Evolutionary conservation across 179 eudicot genomes (phyloP).

Genomic region (Spinacia oleracea): DNA sequence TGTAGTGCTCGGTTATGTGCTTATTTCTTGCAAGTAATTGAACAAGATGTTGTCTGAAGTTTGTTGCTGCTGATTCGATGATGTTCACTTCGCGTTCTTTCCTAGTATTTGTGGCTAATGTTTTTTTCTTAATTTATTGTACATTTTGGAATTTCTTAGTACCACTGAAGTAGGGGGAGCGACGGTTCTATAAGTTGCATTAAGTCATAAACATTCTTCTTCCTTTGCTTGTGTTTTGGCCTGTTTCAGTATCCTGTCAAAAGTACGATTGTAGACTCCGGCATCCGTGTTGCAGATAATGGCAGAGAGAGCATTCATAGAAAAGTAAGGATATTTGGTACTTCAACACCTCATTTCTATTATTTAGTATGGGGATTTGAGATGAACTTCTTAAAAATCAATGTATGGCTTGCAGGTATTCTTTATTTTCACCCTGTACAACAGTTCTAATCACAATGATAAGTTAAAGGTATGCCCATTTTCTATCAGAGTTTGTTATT

Average conservation of each 20-base stretch:
- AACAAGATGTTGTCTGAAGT: neutral
- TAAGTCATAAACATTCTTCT: neutral
- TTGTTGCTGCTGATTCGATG: neutral
- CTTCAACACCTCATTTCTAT: neutral
- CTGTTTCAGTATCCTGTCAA: constrained; percentile 45
- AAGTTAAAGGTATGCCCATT: constrained; percentile 51
- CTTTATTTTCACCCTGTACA: constrained; percentile 60
- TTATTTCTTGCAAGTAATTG: neutral
- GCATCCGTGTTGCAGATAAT: constrained; percentile 54
- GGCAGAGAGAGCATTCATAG: constrained; percentile 57
- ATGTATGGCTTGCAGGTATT: constrained; percentile 45
- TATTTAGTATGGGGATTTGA: neutral
- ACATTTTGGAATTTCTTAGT: neutral
- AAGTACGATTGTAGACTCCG: constrained; percentile 50
- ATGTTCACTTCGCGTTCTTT: neutral
- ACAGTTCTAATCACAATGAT: constrained; percentile 56
- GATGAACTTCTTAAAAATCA: neutral
- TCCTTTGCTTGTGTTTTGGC: constrained; percentile 9
- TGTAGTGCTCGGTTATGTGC: neutral
- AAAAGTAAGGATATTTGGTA: constrained; percentile 34
- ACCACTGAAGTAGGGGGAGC: neutral
- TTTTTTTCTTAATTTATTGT: neutral
- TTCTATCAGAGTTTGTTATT: constrained; percentile 13
- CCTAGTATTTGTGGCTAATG: too few species aligned
- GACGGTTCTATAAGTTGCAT: neutral